These are phyloP conservation scores for Cubamyces lactineus DNA, from an alignment of 768 basidiomycete genomes.

Conservation along the genomic window DNA sequence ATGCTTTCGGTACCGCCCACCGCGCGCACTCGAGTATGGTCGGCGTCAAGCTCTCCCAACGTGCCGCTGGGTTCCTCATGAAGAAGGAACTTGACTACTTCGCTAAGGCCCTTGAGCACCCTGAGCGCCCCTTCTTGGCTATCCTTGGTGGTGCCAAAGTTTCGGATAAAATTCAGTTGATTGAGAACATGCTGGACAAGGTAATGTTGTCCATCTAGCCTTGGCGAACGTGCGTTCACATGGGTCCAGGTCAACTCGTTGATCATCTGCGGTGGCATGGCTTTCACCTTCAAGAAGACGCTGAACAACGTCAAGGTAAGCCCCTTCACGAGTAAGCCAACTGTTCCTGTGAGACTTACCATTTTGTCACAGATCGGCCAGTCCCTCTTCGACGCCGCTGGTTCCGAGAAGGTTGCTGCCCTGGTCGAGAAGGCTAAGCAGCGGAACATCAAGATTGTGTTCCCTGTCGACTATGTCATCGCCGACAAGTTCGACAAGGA, in stretches of 20 bases:
- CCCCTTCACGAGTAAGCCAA: not conserved
- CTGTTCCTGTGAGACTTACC: not conserved
- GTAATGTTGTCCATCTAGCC: constrained; percentile 38
- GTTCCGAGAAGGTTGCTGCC: constrained; percentile 79
- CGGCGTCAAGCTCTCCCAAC: constrained; percentile 87
- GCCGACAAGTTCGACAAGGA: constrained; percentile 96
- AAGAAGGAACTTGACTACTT: constrained; percentile 99
- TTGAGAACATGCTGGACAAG: constrained; percentile 99
- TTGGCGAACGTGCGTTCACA: not conserved
- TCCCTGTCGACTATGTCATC: constrained; percentile 93
- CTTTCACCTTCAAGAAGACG: constrained; percentile 98
- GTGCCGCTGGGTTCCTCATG: constrained; percentile 95
- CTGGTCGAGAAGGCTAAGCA: constrained; percentile 91
- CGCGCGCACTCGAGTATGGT: constrained; percentile 99
- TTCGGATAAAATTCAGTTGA: constrained; percentile 97
- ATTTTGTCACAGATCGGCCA: constrained; percentile 72
- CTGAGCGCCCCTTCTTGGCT: constrained; percentile 95
- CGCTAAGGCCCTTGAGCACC: constrained; percentile 94
- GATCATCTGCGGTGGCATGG: constrained; percentile 98
- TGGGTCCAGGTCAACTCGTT: constrained; percentile 80
- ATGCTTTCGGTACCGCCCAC: constrained; percentile 98
- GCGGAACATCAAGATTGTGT: constrained; percentile 91
- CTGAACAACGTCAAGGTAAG: constrained; percentile 75
- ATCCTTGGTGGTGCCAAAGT: constrained; percentile 99
- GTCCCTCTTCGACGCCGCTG: constrained; percentile 90